phyloP scores from a whole-genome alignment of 495 filamentous ascomycete species.

The Penicillium subrubescens region DNA sequence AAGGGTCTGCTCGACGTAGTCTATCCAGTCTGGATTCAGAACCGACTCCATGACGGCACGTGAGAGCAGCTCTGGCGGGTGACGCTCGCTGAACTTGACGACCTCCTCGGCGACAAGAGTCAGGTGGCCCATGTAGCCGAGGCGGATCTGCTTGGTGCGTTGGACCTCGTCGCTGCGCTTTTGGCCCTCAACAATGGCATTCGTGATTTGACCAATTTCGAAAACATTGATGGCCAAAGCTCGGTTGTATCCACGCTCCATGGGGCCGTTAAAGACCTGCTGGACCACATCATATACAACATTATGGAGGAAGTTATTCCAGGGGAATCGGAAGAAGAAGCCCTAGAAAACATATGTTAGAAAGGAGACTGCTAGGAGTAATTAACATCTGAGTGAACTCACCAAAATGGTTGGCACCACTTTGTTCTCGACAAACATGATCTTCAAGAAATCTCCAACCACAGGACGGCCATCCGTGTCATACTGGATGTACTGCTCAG shows the following conservation, averaged over 20 bases:
- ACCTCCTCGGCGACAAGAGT: slow-evolving; percentile 98
- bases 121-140: slow-evolving; percentile 98
- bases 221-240: slow-evolving; percentile 92
- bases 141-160: slow-evolving; percentile 76
- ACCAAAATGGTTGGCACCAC: slow-evolving; percentile 96
- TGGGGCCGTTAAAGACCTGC: slow-evolving; percentile 97
- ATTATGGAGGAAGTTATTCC: slow-evolving; percentile 99
- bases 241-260: slow-evolving; percentile 94
- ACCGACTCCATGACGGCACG: slow-evolving; percentile 85
- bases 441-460: slow-evolving; percentile 96
- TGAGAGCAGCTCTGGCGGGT: slow-evolving; percentile 84
- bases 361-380: not conserved
- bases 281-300: slow-evolving; percentile 99
- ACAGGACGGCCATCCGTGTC: slow-evolving; percentile 77
- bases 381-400: slow-evolving; percentile 35
- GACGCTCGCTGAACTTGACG: slow-evolving; percentile 95
- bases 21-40: slow-evolving; percentile 84
- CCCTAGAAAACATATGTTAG: slow-evolving; percentile 49
- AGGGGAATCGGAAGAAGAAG: slow-evolving; percentile 98
- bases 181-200: slow-evolving; percentile 90
- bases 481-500: slow-evolving; percentile 52
- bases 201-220: slow-evolving; percentile 83
- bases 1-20: slow-evolving; percentile 92
- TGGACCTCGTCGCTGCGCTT: slow-evolving; percentile 82
- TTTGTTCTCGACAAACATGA: slow-evolving; percentile 90